phyloP scores from a whole-genome alignment of 2,329 filamentous ascomycete genomes.

The Epichloe brachyelytri region DNA sequence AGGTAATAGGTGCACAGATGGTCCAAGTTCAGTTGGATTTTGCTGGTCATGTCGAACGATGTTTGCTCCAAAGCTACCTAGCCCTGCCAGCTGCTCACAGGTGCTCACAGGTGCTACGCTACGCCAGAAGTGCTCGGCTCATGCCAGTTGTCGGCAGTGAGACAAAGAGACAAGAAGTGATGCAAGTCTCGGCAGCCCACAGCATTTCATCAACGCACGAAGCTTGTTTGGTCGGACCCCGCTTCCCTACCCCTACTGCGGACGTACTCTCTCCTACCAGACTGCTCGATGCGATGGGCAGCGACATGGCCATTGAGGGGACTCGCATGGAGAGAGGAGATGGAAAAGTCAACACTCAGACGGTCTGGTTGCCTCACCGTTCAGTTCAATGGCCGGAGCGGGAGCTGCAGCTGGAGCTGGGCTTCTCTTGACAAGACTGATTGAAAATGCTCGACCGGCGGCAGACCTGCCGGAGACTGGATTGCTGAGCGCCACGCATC shows the following conservation, averaged over 20 bases:
- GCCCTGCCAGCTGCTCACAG: too few relatives aligned
- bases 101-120: too few relatives aligned
- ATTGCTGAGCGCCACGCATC: not conserved
- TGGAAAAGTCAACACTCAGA: too few relatives aligned
- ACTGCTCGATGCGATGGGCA: not conserved
- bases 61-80: too few relatives aligned
- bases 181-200: conserved; percentile 2
- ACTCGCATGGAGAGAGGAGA: too few relatives aligned
- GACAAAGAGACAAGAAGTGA: not conserved
- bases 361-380: not conserved
- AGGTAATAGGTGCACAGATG: too few relatives aligned
- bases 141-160: not conserved
- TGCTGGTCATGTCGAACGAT: too few relatives aligned
- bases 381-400: not conserved
- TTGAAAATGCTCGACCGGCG: not conserved
- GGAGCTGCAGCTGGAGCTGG: not conserved
- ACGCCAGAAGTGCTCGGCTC: not conserved
- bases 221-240: not conserved
- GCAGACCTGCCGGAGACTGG: not conserved
- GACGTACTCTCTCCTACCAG: too few relatives aligned
- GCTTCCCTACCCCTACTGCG: too few relatives aligned
- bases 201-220: not conserved
- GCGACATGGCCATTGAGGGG: not conserved
- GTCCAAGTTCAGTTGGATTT: too few relatives aligned
- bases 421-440: not conserved